Evolutionary conservation across 208 protist genomes (phyloP).

Genomic region (Trypanosoma melophagium): DNA sequence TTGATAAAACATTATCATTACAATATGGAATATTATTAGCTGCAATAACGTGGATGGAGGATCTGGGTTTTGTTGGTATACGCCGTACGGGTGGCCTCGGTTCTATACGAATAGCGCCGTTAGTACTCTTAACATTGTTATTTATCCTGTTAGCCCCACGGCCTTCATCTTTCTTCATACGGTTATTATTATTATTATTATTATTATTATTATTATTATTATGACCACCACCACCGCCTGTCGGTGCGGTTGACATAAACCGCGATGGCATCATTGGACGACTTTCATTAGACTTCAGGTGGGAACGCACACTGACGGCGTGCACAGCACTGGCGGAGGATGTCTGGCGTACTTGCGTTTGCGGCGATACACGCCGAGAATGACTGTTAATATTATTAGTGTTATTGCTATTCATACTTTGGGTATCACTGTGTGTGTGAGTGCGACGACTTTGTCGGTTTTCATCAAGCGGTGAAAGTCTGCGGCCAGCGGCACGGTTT

Average conservation of each 20-base stretch:
- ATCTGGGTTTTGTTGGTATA: slow-evolving; percentile 16
- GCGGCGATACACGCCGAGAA: not conserved
- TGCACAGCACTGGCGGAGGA: not conserved
- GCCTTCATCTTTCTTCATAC: too few relatives aligned
- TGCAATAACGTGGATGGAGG: too few relatives aligned
- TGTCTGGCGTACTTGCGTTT: not conserved
- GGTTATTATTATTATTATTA: too few relatives aligned
- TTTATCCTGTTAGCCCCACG: too few relatives aligned
- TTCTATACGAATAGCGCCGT: too few relatives aligned
- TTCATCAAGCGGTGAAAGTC: slow-evolving; percentile 7
- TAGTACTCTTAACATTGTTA: not conserved
- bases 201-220: slow-evolving; percentile 4
- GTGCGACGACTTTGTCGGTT: not conserved
- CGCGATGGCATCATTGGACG: not conserved
- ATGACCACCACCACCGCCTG: not conserved
- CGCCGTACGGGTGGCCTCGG: not conserved
- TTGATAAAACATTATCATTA: too few relatives aligned
- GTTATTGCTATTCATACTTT: too few relatives aligned
- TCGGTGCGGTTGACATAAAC: slow-evolving; percentile 9
- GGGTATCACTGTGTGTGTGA: too few relatives aligned
- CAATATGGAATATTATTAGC: too few relatives aligned
- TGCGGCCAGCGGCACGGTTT: slow-evolving; percentile 16
- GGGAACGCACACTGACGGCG: too few relatives aligned
- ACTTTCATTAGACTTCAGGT: not conserved
- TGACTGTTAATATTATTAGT: not conserved